Base-by-base conservation (phyloP, 805 yeast species). In the Saturnispora gosingensis region DNA sequence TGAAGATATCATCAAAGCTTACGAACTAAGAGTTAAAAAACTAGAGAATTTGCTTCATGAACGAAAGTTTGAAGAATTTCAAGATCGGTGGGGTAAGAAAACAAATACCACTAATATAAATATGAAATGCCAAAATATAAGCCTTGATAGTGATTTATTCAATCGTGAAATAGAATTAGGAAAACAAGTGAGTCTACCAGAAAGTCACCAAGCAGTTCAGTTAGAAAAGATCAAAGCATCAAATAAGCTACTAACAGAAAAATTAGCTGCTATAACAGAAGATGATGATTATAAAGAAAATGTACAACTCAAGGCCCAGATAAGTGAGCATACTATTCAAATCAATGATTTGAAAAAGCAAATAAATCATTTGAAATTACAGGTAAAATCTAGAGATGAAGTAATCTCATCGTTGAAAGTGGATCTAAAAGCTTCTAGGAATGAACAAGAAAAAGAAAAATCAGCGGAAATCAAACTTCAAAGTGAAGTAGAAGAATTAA, bases 1-100 rank as follows among this genome's bases (percentile, higher is more conserved):
- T 32, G 62, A 67, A 3, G 80, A 74, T 43, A 60, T 76, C 11
- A 68, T 84, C 10, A 74, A 74, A 56, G 87, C 86, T 0, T 83
- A 88, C 56, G 83, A 83, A 62, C 66, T 78, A 10, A 71, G 96
- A 49, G 86, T 91, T 40, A 80, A 78, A 55, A 85, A 85, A 58
- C 73, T 91, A 49, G 97, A 89, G 58, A 83, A 79, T 50, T 66
- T 88, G 38, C 67, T 89, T 15, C 93, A 88, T 62, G 88, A 85
- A 55, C 84, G 81, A 50, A 87, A 79, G 56, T 80, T 75, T 60
- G 75, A 75, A 45, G 77, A 80, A 48, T 70, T 80, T 38, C 73
- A 72, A 32, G 63, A 61, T n/a, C 62, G 61, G 46, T 67, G 70
- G 69, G 60, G 68, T 2, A 66, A 61, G 47, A 42, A 40, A 48